Base-by-base conservation (phyloP, 768 basidiomycete genomes). In the Lentinula edodes region DNA sequence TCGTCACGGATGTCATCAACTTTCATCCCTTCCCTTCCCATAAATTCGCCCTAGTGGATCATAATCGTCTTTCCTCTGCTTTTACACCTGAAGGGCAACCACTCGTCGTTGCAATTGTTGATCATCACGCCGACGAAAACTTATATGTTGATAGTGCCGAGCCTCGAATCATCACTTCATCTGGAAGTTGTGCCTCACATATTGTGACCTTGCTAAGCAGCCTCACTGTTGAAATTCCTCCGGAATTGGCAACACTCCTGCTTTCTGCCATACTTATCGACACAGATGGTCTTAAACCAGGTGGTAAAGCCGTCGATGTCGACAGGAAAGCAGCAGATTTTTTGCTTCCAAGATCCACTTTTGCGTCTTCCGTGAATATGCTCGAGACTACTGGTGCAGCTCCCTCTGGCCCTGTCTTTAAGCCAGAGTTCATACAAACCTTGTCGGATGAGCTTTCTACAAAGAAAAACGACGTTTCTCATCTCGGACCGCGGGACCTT, bases 91-190 rank as follows among this genome's bases (percentile, higher is more conserved):
- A 74, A 43, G 79, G 78, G 63, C 72, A 78, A 0, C 68, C 71
- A 39, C 74, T 78, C 0, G 72, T 74, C n/a, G 92, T 98, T 9
- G 87, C 89, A 2, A 78, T 98, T 58, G 75, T 98, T 32, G 97
- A 99, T 71, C 96, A 99, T 69, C 95, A 98, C 68, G 86, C 80
- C 15, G 96, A 99, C 71, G 95, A 98, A 68, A 78, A 80, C 0
- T 72, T 79, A 1, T 83, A 97, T 71, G 72, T 71, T 5, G 79
- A 83, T 58, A 82, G 77, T 1, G 86, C 85, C 0, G 72, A 80
- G n/a, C 89, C 90, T 2, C 83, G 95, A 20, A 73, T 84, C 60
- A 80, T 98, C 57, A 70, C 74, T 1, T 84, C 88, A 0, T 82
- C 81, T 0, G 97, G 96, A 2, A 93, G 91, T 63, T 93, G 93